phyloP scores from a whole-genome alignment of 108 stramenopile species.

The Craspedostauros australis region DNA sequence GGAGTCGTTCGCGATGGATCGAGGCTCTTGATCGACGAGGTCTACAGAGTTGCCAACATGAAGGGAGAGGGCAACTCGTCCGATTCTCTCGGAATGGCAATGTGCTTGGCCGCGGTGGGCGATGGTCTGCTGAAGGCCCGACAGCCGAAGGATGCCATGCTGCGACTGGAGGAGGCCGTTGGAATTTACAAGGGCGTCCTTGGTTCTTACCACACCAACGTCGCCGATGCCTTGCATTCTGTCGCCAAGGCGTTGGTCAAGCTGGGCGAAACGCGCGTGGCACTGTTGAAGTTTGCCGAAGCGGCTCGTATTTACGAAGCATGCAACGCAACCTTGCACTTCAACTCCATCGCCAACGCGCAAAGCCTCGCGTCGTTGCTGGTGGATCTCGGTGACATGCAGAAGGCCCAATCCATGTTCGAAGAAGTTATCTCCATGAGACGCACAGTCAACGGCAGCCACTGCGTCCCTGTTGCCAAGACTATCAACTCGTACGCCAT shows the following conservation, averaged over 20 bases:
- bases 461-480: conserved; percentile 71
- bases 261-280: conserved; percentile 64
- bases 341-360: conserved; percentile 77
- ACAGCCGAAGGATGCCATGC: conserved; percentile 72
- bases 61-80: conserved; percentile 34
- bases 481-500: conserved; percentile 85
- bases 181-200: conserved; percentile 62
- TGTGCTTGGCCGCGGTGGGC: conserved; percentile 79
- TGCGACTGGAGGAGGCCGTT: conserved; percentile 72
- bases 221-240: conserved; percentile 61
- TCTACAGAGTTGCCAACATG: conserved; percentile 39
- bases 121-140: conserved; percentile 71
- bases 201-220: conserved; percentile 55
- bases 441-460: conserved; percentile 60
- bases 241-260: conserved; percentile 76
- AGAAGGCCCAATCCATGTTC: conserved; percentile 70
- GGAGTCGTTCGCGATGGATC: conserved; percentile 65
- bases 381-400: conserved; percentile 75
- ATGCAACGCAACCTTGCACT: conserved; percentile 69
- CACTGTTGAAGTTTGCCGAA: conserved; percentile 73
- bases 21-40: conserved; percentile 62
- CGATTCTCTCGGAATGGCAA: conserved; percentile 62
- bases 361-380: conserved; percentile 74
- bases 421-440: conserved; percentile 82
- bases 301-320: conserved; percentile 77